phyloP scores from a whole-genome alignment of 2,329 filamentous ascomycete genomes.

The Sporothrix protearum region DNA sequence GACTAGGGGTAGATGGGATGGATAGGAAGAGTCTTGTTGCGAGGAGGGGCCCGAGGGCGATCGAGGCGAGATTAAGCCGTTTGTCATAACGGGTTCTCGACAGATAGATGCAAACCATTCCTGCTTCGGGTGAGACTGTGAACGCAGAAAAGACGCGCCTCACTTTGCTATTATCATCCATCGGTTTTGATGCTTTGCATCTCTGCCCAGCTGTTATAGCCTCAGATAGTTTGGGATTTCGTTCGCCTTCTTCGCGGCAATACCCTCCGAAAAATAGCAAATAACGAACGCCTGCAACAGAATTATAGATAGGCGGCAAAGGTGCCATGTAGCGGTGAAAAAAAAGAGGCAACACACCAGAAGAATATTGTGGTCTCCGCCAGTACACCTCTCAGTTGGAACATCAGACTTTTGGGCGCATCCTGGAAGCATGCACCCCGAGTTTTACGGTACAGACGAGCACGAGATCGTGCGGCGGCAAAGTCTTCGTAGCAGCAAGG shows the following conservation, averaged over 20 bases:
- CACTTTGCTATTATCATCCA: neutral
- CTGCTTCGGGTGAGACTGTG: neutral
- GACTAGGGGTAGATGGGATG: slow-evolving; percentile 12
- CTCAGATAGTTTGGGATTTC: neutral
- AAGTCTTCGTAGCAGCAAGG: neutral
- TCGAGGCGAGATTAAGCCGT: slow-evolving; percentile 13
- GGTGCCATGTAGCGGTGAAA: slow-evolving; percentile 16
- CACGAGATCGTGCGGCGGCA: slow-evolving; percentile 1
- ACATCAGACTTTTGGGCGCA: neutral
- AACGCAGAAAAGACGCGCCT: neutral
- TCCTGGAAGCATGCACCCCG: neutral
- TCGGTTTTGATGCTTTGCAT: neutral
- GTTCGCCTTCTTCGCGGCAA: neutral
- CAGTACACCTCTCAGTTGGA: neutral
- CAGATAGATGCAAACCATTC: neutral
- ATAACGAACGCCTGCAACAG: neutral
- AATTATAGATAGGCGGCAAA: neutral
- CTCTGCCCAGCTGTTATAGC: neutral
- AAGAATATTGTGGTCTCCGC: neutral
- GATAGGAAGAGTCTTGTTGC: neutral
- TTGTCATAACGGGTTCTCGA: slow-evolving; percentile 19
- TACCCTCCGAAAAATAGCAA: neutral
- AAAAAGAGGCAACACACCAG: neutral
- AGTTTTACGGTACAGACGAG: neutral
- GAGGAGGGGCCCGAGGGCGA: slow-evolving; percentile 11